Conservation (phyloP, 495 filamentous ascomycete species). For the Penicillium paxilli region DNA sequence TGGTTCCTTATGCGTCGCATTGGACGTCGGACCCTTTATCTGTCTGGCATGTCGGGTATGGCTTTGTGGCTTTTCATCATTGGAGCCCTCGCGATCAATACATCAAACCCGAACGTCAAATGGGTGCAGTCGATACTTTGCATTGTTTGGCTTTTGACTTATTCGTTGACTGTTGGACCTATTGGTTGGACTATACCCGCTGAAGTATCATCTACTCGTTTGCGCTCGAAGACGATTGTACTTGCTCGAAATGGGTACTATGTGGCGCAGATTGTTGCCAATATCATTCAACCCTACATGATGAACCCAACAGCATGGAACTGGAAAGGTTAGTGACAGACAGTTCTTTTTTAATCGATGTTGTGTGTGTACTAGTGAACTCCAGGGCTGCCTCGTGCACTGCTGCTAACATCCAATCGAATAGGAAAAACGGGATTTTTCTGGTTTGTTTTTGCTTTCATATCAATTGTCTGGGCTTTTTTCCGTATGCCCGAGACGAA, state of each 20-base stretch:
- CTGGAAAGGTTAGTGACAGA: slow-evolving; percentile 24
- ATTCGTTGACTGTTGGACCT: slow-evolving; percentile 42
- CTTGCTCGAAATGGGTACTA: slow-evolving; percentile 36
- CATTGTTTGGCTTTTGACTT: slow-evolving; percentile 43
- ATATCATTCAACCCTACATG: slow-evolving; percentile 34
- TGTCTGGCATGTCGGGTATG: slow-evolving; percentile 47
- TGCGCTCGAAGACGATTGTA: slow-evolving; percentile 37
- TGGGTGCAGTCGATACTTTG: slow-evolving; percentile 34
- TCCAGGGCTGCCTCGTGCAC: too few relatives aligned
- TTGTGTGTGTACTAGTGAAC: too few relatives aligned
- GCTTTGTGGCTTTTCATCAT: slow-evolving; percentile 43
- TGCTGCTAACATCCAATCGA: too few relatives aligned
- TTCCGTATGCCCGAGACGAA: slow-evolving; percentile 47
- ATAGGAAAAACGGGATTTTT: slow-evolving; percentile 40
- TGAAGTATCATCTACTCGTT: slow-evolving; percentile 39
- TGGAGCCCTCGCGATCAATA: slow-evolving; percentile 32
- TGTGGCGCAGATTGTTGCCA: slow-evolving; percentile 27
- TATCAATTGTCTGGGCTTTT: slow-evolving; percentile 33
- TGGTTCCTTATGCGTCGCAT: slow-evolving; percentile 47
- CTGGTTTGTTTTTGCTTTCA: slow-evolving; percentile 25
- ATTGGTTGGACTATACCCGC: slow-evolving; percentile 35
- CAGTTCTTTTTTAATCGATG: too few relatives aligned
- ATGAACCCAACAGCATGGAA: slow-evolving; percentile 42
- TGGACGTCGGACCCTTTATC: slow-evolving; percentile 54
- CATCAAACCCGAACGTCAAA: slow-evolving; percentile 14